A percentile compares a stretch with the other conserved stretches of the same genome.
Conservation (phyloP, 352 stramenopile species). For the Thalassiosira pacifica region DNA sequence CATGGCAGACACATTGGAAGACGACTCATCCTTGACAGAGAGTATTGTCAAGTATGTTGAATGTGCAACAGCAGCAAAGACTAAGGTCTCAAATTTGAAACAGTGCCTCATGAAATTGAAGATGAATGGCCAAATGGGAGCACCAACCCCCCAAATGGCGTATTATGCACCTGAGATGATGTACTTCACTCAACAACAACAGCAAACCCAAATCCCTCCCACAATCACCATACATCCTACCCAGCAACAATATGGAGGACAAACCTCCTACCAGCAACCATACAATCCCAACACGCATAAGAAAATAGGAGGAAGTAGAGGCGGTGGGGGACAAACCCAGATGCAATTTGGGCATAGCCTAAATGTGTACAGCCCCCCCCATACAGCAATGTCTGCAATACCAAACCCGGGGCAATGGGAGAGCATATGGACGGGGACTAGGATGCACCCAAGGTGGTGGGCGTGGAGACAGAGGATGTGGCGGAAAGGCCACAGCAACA, state of each 20-base stretch:
- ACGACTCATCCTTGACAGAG: not conserved
- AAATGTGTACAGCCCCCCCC: not conserved
- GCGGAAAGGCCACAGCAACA: not conserved
- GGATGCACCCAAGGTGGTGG: not conserved
- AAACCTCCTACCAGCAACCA: not conserved
- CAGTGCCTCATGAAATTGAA: not conserved
- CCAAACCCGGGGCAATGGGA: no score
- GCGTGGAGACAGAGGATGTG: not conserved
- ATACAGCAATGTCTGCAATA: not conserved
- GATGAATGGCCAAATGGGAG: not conserved
- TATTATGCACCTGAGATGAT: not conserved
- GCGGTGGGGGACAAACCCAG: not conserved
- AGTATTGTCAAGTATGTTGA: not conserved
- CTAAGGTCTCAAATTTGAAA: not conserved
- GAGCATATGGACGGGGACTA: not conserved
- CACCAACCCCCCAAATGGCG: not conserved
- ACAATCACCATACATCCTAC: not conserved
- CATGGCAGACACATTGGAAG: not conserved
- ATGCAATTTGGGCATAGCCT: not conserved
- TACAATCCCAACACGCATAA: not conserved
- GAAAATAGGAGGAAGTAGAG: not conserved
- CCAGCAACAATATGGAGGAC: not conserved
- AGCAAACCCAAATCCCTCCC: not conserved
- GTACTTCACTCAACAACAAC: not conserved
- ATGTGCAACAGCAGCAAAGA: not conserved